Base-by-base conservation (phyloP, 2,329 filamentous ascomycete species). In the Hypoxylon sp. region DNA sequence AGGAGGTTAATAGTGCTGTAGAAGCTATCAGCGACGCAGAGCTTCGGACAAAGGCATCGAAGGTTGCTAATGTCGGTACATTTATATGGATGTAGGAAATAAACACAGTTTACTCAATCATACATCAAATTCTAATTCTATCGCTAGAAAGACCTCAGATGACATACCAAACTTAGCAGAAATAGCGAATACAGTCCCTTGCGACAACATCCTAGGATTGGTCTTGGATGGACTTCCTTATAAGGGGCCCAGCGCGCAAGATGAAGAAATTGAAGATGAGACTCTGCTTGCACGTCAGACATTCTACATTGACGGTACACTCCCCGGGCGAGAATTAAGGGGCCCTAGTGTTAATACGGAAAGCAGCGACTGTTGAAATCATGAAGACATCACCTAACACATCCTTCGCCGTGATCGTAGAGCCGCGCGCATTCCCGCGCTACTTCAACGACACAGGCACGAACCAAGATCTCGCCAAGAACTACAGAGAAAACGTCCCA, bases 401-500 rank as follows among this genome's bases (percentile, higher is more conserved):
- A 7, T 21, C 34, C 3, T 47, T 47, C 5, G 43, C 43, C 6
- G 7, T 38, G 7, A 21, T 47, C 11, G 27, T 47, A 17, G 34
- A 47, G 19, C 43, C 43, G 7, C 43, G 20, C 1, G 34, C 43
- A 7, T 47, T 38, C 15, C 43, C 27, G 13, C 15, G 17, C 19
- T 40, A 38, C 32, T 37, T 46, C 17, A 46, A 46, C 9, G 25
- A 31, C 13, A 32, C 34, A 3, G 12, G 31, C 32, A n/a, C 12
- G n/a, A 35, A 31, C 43, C 4, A 25, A 7, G 15, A 40, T 4
- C 34, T 47, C 17, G 34, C 43, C 19, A 32, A 25, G 19, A 47
- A 27, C 43, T 40, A 40, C 13, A 15, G 43, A 6, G 34, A 40
- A 8, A 47, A 47, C 57, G 75, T 75, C 34, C 64, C 72, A 49